Evolutionary conservation across 345 rosid genomes (phyloP).

Genomic region (Nephelium lappaceum): DNA sequence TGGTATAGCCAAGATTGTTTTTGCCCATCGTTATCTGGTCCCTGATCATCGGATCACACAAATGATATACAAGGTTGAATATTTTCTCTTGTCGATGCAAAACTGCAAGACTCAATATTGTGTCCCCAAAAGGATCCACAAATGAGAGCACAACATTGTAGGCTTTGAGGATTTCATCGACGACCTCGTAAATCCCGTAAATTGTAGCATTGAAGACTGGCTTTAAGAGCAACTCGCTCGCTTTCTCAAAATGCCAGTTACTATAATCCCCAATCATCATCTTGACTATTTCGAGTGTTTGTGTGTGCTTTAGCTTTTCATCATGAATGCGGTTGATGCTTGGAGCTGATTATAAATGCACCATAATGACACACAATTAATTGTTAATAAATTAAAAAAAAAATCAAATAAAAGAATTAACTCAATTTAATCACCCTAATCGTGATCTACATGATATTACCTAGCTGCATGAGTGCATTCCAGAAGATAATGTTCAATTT

Average conservation of each 20-base stretch:
- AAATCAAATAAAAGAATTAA: not conserved
- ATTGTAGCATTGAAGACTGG: not conserved
- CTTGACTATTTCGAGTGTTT: slow-evolving; percentile 7
- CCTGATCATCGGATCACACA: not conserved
- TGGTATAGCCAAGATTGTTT: not conserved
- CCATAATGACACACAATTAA: not conserved
- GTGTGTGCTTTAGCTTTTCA: not conserved
- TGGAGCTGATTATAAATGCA: not conserved
- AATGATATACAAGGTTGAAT: slow-evolving; percentile 2
- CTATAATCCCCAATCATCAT: not conserved
- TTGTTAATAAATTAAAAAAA: not conserved
- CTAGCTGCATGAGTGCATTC: not conserved
- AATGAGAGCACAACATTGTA: not conserved
- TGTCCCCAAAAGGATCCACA: not conserved
- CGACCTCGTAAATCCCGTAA: not conserved
- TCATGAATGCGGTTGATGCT: not conserved
- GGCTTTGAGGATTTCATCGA: not conserved
- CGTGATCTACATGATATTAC: not conserved
- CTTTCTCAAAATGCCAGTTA: not conserved
- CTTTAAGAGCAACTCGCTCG: not conserved
- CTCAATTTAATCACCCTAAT: not conserved
- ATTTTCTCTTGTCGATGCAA: slow-evolving; percentile 20
- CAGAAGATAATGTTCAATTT: not conserved
- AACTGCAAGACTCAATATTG: slow-evolving; percentile 11
- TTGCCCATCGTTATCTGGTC: not conserved